A percentile compares a stretch with the other conserved stretches of the same genome.
phyloP scores from a whole-genome alignment of 179 eudicot species.

The Gypsophila paniculata region DNA sequence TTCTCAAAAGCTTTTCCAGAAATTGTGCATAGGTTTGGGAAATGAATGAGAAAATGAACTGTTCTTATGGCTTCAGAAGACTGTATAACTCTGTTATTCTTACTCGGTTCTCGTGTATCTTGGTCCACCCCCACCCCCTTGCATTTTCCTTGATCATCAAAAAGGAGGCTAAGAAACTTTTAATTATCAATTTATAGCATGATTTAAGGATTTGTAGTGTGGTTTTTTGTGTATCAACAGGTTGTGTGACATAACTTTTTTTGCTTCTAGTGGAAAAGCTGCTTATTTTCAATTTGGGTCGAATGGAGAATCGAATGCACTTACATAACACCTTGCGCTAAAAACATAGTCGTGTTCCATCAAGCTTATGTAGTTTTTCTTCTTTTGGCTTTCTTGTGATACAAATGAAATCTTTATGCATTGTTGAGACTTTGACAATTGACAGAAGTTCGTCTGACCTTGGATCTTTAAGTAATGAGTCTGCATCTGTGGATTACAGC shows the following conservation, averaged over 20 bases:
- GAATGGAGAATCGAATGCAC: not conserved
- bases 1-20: constrained; percentile 7
- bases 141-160: too few relatives aligned
- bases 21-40: not conserved
- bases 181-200: too few relatives aligned
- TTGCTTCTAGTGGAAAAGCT: not conserved
- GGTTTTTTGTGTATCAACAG: too few relatives aligned
- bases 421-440: not conserved
- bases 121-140: too few relatives aligned
- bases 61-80: too few relatives aligned
- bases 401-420: not conserved
- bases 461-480: constrained; percentile 6
- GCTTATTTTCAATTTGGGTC: not conserved
- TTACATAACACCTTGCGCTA: not conserved
- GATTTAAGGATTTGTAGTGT: too few relatives aligned
- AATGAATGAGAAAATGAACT: not conserved
- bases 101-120: too few relatives aligned
- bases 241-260: not conserved
- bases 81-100: too few relatives aligned
- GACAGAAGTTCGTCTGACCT: not conserved
- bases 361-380: too few relatives aligned
- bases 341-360: not conserved
- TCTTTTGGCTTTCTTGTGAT: constrained; percentile 2
- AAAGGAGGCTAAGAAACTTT: constrained; percentile 1
- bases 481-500: not conserved